Percentiles rank a stretch among this genome's conserved stretches.
These are phyloP conservation scores for Diaporthe amygdali DNA, from an alignment of 2,329 filamentous ascomycete species.

Conservation along the genomic window DNA sequence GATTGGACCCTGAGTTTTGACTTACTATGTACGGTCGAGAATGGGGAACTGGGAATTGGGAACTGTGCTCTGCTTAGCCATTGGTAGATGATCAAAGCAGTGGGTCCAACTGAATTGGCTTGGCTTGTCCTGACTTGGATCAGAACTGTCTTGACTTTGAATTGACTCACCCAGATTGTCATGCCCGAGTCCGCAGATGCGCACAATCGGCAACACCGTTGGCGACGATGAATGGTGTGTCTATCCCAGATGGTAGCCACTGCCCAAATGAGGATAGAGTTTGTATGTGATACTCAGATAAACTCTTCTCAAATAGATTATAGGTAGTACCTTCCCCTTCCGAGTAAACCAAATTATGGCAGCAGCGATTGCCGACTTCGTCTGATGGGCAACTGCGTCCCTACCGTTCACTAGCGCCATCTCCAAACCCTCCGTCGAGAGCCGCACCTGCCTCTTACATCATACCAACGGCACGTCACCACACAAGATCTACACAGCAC, in stretches of 20 bases:
- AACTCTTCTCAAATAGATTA: neutral
- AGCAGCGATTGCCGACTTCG: neutral
- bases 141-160: neutral
- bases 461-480: neutral
- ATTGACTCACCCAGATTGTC: neutral
- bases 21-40: too few species aligned
- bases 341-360: neutral
- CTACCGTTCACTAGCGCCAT: neutral
- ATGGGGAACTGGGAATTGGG: neutral
- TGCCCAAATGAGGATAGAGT: neutral
- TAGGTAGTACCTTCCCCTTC: neutral
- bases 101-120: neutral
- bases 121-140: neutral
- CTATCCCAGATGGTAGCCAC: too few species aligned
- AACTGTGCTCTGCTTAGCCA: neutral
- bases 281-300: neutral
- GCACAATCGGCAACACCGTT: neutral
- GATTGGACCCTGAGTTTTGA: neutral
- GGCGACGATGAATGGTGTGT: too few species aligned
- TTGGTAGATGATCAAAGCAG: neutral
- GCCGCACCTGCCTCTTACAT: conserved; percentile 13
- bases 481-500: neutral
- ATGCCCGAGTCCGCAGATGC: neutral
- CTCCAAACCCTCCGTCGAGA: conserved; percentile 8
- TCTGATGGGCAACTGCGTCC: neutral